Evolutionary conservation across 371 early-diverging fungal species (phyloP), one percentile per base, ranked within the genome.

Genomic region (Mucor ambiguus): DNA sequence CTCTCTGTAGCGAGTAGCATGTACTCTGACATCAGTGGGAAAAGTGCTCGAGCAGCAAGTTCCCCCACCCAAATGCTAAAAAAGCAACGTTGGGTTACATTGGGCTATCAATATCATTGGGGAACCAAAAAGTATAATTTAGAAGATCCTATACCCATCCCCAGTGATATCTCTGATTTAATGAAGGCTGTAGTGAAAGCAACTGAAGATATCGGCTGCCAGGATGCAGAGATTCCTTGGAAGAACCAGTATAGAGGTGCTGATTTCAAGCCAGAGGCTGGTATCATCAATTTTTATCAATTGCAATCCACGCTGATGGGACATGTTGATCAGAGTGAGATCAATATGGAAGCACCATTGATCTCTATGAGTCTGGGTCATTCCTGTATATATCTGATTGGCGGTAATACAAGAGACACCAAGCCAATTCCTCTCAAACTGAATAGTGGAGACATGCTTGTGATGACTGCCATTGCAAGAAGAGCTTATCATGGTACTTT

Each of bases 81-180:
- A 14, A 84, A 84, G 54, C 76, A 93, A 75, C 86, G 97, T 9
- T 98, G 97, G 98, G 84, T 91, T 37, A 95, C 94, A 8, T 74
- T 97, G 24, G 97, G 97, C 9, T 87, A 89, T 74, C 94, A 96
- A 75, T 98, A 96, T 78, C 90, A 96, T 74, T 98, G 98, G 98
- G 81, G 90, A 0, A 88, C 87, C 14, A 94, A 95, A 66, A 84
- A 83, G 9, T 95, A 91, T 68, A 83, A 89, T 59, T 78, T 85
- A 29, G 84, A 90, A 57, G 69, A 81, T 66, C 82, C 77, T 58
- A 71, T 83, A 33, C 70, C 89, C 37, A 71, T 89, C 76, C 87
- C 93, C 30, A 35, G 48, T 35, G 66, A 72, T 59, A 69, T 92
- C 2, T 75, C 62, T 33, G 73, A 72, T 9, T 41, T 92, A 7